A percentile compares a stretch with the other conserved stretches of the same genome.
Conservation (phyloP, 441 rosid genomes). For the Erodium moschatum region DNA sequence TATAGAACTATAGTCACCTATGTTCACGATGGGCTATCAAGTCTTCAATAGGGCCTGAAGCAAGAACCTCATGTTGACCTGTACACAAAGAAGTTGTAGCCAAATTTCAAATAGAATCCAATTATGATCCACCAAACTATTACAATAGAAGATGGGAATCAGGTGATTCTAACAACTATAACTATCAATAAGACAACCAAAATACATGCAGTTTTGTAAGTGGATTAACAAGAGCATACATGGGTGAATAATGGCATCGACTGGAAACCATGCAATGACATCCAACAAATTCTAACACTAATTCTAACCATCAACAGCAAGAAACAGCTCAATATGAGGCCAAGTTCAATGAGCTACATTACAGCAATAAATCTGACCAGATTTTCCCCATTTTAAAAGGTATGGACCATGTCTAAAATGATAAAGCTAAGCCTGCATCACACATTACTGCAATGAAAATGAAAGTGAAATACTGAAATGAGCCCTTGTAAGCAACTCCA, state of each 20-base stretch:
- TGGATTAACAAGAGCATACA: background rate
- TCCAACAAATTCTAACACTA: background rate
- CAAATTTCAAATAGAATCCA: conserved; percentile 1
- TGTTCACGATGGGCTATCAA: conserved; percentile 98
- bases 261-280: background rate
- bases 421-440: background rate
- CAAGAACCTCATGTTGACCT: conserved; percentile 99
- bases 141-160: background rate
- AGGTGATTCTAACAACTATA: background rate
- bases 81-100: conserved; percentile 16
- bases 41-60: conserved; percentile 98
- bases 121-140: conserved; percentile 1
- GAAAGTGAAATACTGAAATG: background rate
- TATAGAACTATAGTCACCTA: conserved; percentile 42
- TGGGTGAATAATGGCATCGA: conserved; percentile 5
- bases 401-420: background rate
- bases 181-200: background rate
- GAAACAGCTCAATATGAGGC: conserved; percentile 2
- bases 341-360: background rate
- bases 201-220: background rate
- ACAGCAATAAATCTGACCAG: background rate
- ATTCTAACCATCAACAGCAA: background rate
- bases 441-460: conserved; percentile 1
- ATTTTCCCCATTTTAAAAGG: background rate
- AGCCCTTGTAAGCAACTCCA: background rate